Base-by-base conservation (phyloP, 2,329 filamentous ascomycete species). In the Paraconiothyrium brasiliense region DNA sequence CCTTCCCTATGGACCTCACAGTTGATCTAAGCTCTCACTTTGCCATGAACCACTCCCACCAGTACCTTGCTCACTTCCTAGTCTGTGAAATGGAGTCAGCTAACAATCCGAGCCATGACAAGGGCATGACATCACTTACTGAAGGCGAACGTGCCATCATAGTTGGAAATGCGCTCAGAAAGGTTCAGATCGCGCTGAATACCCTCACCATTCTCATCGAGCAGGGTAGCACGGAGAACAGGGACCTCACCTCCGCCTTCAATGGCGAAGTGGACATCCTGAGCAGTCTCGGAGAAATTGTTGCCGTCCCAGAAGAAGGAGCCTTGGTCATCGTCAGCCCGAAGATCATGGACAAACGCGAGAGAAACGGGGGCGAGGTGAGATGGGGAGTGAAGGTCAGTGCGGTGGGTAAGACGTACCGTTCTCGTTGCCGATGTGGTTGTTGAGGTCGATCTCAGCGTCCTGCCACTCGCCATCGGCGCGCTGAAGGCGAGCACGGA, bases 161-260 rank as follows among this genome's bases (percentile, higher is more conserved):
- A 67, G 76, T 89, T 89, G 61, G 75, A 74, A 57, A 89, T 80
- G 61, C 84, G 79, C 81, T 87, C 85, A 2, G 81, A 73, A 6
- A 89, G 81, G 78, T 89, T 88, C 65, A 89, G 65, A 67, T 89
- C 81, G 41, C 79, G 75, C 7, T 74, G 30, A n/a, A 47, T 10
- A 20, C 54, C 54, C 60, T 86, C 77, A 43, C 85, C 85, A 0
- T 84, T 77, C 1, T 72, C 52, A 35, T 81, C 79, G 43, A 61
- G 68, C 35, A 89, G 80, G 0, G 50, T 61, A 41, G 85, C 86
- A 20, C 85, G 84, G 49, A 89, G 84, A 48, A 89, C 70, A 41
- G 86, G 85, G 24, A 84, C 79, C 1, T 71, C 65, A 22, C 78
- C 84, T 27, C 77, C 83, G 24, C 84, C 85, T 75, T 88, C 86